phyloP scores from a whole-genome alignment of 73 alveolate genomes.

The Paramecium sonneborni region DNA sequence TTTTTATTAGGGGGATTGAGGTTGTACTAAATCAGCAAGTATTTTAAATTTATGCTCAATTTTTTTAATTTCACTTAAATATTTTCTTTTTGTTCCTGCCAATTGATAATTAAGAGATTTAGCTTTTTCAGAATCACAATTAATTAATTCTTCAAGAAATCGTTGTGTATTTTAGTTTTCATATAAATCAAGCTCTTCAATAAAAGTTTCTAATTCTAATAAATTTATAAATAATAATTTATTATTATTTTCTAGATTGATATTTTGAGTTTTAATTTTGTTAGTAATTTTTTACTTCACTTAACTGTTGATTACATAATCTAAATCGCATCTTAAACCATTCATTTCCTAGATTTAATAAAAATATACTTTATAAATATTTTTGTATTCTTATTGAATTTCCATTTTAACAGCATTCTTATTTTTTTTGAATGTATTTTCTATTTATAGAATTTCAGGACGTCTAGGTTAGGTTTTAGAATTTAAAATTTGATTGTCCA shows the following conservation, averaged over 20 bases:
- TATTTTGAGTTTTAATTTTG: background rate
- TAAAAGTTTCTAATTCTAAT: constrained; percentile 21
- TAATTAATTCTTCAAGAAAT: background rate
- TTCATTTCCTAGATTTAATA: background rate
- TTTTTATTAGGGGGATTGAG: background rate
- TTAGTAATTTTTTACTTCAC: background rate
- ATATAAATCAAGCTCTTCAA: background rate
- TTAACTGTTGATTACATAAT: background rate
- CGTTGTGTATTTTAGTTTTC: background rate
- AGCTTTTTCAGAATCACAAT: background rate
- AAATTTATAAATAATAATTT: background rate
- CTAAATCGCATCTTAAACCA: background rate
- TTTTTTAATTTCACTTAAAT: constrained; percentile 18
- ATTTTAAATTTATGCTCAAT: constrained; percentile 28
- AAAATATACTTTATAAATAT: background rate
- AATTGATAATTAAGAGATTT: constrained; percentile 19
- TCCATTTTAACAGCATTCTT: background rate
- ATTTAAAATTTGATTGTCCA: background rate
- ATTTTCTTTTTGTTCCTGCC: constrained; percentile 33
- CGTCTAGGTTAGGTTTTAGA: background rate
- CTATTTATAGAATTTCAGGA: background rate
- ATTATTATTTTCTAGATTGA: background rate
- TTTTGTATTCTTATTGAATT: constrained; percentile 2
- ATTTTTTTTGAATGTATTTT: background rate
- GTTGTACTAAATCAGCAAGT: background rate